A percentile compares a stretch with the other conserved stretches of the same genome.
phyloP scores from a whole-genome alignment of 257 asterid genomes.

The Paraleonurus japonicus region DNA sequence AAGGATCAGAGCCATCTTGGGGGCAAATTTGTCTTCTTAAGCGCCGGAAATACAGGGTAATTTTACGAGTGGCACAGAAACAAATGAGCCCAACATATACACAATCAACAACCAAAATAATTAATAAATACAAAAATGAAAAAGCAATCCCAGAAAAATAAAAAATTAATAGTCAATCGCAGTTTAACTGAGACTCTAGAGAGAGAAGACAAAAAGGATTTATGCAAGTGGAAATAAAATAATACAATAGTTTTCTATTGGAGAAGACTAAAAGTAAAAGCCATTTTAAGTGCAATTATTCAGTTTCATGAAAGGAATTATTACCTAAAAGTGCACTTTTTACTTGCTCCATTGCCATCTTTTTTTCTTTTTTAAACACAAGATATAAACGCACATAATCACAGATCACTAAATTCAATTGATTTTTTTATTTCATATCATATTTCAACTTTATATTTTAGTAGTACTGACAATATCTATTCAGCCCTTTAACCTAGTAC shows the following conservation, averaged over 20 bases:
- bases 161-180: constrained; percentile 19
- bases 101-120: constrained; percentile 21
- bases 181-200: background rate
- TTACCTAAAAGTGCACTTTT: constrained; percentile 8
- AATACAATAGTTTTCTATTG: background rate
- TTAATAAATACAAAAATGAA: background rate
- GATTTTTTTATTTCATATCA: background rate
- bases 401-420: background rate
- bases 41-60: constrained; percentile 21
- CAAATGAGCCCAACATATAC: constrained; percentile 17
- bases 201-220: background rate
- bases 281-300: constrained; percentile 15
- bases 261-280: background rate
- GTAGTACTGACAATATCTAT: no score
- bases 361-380: background rate
- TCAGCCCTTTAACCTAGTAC: background rate
- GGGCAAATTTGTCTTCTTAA: constrained; percentile 19
- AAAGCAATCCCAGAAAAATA: background rate
- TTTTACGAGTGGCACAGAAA: constrained; percentile 29
- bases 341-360: constrained; percentile 35
- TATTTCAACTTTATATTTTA: background rate
- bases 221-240: constrained; percentile 12
- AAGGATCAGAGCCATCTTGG: background rate
- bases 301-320: background rate
- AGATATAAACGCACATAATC: background rate